Evolutionary conservation across 352 stramenopile genomes (phyloP).

Genomic region (Phytophthora tentaculata): DNA sequence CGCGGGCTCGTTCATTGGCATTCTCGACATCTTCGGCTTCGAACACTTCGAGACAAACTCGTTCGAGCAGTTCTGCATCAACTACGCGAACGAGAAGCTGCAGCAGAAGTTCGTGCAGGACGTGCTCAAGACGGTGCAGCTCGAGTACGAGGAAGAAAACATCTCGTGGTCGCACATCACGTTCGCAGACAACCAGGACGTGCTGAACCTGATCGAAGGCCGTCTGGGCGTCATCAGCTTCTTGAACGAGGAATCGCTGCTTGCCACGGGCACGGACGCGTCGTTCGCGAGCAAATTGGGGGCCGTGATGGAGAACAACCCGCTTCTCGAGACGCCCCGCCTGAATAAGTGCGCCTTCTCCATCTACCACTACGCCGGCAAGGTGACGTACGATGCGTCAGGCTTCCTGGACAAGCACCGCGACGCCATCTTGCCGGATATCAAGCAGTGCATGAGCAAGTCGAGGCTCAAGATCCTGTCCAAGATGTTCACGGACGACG

Average conservation of each 20-base stretch:
- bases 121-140: slow-evolving; percentile 93
- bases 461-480: slow-evolving; percentile 67
- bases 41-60: slow-evolving; percentile 93
- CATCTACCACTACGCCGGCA: slow-evolving; percentile 88
- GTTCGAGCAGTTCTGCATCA: slow-evolving; percentile 95
- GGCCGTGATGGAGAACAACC: slow-evolving; percentile 90
- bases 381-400: slow-evolving; percentile 84
- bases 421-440: slow-evolving; percentile 83
- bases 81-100: slow-evolving; percentile 93
- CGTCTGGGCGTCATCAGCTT: slow-evolving; percentile 89
- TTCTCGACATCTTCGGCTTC: slow-evolving; percentile 95
- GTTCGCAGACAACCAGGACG: slow-evolving; percentile 92
- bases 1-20: slow-evolving; percentile 86
- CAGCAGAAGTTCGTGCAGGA: slow-evolving; percentile 90
- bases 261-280: slow-evolving; percentile 82
- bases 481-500: slow-evolving; percentile 73
- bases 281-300: slow-evolving; percentile 91
- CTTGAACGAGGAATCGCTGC: slow-evolving; percentile 90
- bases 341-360: slow-evolving; percentile 86
- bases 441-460: slow-evolving; percentile 87
- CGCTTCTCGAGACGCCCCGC: slow-evolving; percentile 81
- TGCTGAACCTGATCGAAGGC: slow-evolving; percentile 91
- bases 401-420: slow-evolving; percentile 89
- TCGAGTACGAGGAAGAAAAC: slow-evolving; percentile 92
- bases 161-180: slow-evolving; percentile 92